Percentiles rank a stretch among this genome's conserved stretches.
phyloP scores from a whole-genome alignment of 2,329 filamentous ascomycete species.

The Fusarium pseudonygamai region DNA sequence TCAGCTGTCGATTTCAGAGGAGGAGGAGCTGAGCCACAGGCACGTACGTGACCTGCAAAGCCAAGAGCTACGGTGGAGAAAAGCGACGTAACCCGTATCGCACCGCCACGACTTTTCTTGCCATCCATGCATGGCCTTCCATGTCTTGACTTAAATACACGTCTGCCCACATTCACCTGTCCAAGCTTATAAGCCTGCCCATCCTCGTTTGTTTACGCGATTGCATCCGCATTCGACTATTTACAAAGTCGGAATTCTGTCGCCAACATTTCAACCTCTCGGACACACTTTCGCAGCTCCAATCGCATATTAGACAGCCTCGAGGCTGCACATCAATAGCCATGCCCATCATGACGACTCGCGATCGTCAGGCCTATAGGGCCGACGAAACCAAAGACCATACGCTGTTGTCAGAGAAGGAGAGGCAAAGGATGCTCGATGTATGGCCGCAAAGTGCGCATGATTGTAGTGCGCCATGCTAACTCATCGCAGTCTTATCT shows the following conservation, averaged over 20 bases:
- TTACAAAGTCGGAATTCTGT: background rate
- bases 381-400: constrained; percentile 51
- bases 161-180: constrained; percentile 29
- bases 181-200: constrained; percentile 38
- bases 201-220: constrained; percentile 18
- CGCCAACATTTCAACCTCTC: background rate
- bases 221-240: constrained; percentile 3
- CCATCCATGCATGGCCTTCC: constrained; percentile 1
- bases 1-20: constrained; percentile 8
- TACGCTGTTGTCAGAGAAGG: constrained; percentile 47
- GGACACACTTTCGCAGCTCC: background rate
- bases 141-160: constrained; percentile 31
- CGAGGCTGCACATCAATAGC: constrained; percentile 41
- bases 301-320: constrained; percentile 38
- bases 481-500: constrained; percentile 46
- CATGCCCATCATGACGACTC: constrained; percentile 49
- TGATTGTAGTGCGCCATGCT: background rate
- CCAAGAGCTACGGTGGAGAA: constrained; percentile 36
- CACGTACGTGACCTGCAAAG: constrained; percentile 19
- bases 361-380: constrained; percentile 52
- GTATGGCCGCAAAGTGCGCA: constrained; percentile 38
- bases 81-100: constrained; percentile 40
- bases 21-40: constrained; percentile 38
- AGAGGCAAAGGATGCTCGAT: constrained; percentile 50
- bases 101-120: constrained; percentile 38